phyloP scores from a whole-genome alignment of 495 filamentous ascomycete genomes.

The Penicillium salamii region DNA sequence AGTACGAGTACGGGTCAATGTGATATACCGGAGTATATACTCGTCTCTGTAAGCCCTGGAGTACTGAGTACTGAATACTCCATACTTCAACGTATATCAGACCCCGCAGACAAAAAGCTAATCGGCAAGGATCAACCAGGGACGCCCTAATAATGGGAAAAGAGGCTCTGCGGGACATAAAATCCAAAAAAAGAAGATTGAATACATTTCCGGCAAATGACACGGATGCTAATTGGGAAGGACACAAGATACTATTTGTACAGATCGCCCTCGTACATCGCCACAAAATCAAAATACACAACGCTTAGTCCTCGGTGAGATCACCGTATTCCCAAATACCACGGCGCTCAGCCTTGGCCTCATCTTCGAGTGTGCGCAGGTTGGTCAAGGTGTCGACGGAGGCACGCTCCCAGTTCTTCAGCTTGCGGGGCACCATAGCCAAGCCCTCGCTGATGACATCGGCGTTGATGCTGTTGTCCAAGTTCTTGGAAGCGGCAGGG shows the following conservation, averaged over 20 bases:
- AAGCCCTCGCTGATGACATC: slow-evolving; percentile 79
- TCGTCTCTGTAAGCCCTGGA: too few relatives aligned
- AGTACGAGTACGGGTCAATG: too few relatives aligned
- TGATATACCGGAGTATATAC: too few relatives aligned
- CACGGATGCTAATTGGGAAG: slow-evolving; percentile 8
- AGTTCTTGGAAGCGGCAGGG: slow-evolving; percentile 53
- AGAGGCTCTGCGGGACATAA: too few relatives aligned
- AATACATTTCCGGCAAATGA: slow-evolving; percentile 6
- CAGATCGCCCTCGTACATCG: slow-evolving; percentile 13
- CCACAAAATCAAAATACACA: slow-evolving; percentile 10
- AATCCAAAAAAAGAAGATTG: neutral
- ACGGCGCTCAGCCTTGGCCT: slow-evolving; percentile 70
- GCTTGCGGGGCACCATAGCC: slow-evolving; percentile 84
- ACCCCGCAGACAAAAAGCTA: neutral
- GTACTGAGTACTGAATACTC: too few relatives aligned
- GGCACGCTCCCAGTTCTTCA: slow-evolving; percentile 83
- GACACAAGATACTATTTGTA: slow-evolving; percentile 8
- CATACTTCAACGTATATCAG: too few relatives aligned
- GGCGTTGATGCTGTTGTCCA: slow-evolving; percentile 78
- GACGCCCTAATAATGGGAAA: neutral
- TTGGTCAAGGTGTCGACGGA: slow-evolving; percentile 63
- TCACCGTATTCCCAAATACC: slow-evolving; percentile 99
- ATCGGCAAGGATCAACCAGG: slow-evolving; percentile 3
- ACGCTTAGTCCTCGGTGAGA: slow-evolving; percentile 73
- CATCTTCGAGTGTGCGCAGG: slow-evolving; percentile 63